Evolutionary conservation across 2,329 filamentous ascomycete species (phyloP), one percentile per base, ranked within the genome.

Genomic region (Aspergillus ustus): DNA sequence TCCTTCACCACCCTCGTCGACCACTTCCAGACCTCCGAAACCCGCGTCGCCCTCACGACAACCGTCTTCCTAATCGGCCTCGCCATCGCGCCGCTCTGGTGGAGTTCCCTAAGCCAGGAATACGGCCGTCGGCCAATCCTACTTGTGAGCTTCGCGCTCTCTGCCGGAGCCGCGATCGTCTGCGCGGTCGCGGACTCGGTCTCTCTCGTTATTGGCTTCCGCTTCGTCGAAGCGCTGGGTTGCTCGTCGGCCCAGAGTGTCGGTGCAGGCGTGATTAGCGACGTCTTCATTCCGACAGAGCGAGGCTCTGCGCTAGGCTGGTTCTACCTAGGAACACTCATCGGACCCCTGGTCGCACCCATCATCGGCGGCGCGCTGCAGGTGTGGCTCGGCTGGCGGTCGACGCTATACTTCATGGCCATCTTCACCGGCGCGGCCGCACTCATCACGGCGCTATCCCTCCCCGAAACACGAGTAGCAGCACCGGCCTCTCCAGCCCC

Each of bases 1-100:
- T 51, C 48, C 25, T 51, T 51, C 48, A 51, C 48, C 48, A 51
- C n/a, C 31, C 48, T 51, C 13, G 22, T 51, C 25, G 48, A 51
- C 4, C 48, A 51, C 22, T 51, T 51, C 9, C 48, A 51, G 7
- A 51, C 48, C 1, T 29, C 48, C 4, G 48, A 51, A 17, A 51
- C 48, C 25, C 19, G 31, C 17, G 48, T 51, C 1, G 48, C 48
- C 2, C 9, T 51, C 5, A 51, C 48, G 4, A 51, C 48, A 6
- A 51, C 22, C 1, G 48, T 31, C 25, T 51, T 51, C 48, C 48
- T 51, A n/a, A 29, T 51, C 25, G 48, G 48, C 25, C 48, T 51
- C 13, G 48, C 48, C 25, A 31, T 51, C 25, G 48, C 48, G 7
- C 48, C 48, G 7, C 48, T 51, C 5, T 51, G 48, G 48, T 51